Percentiles rank a stretch among this genome's conserved stretches.
phyloP scores from a whole-genome alignment of 345 rosid species.

The Bruguiera sexangula region DNA sequence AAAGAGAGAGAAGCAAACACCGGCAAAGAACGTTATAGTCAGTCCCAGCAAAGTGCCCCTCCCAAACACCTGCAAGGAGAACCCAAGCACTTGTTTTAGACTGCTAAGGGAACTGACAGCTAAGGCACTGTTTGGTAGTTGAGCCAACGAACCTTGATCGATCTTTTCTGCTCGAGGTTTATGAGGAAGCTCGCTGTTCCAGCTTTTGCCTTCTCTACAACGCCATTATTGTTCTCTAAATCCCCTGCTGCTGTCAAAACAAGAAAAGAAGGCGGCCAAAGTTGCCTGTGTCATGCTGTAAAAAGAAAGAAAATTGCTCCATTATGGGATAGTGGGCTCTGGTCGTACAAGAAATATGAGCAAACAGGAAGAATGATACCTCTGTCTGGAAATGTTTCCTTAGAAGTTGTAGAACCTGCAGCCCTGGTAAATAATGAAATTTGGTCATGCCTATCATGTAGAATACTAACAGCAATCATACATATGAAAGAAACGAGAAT shows the following conservation, averaged over 20 bases:
- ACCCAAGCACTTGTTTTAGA: background rate
- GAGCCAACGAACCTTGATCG: conserved; percentile 59
- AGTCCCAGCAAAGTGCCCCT: conserved; percentile 65
- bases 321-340: background rate
- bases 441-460: background rate
- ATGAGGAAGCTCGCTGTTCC: conserved; percentile 65
- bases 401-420: conserved; percentile 17
- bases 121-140: background rate
- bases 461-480: background rate
- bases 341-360: background rate
- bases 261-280: background rate
- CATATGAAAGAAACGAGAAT: background rate
- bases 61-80: conserved; percentile 59
- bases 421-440: conserved; percentile 25
- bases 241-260: conserved; percentile 29
- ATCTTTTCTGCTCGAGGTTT: conserved; percentile 65
- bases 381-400: conserved; percentile 23
- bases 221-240: conserved; percentile 32
- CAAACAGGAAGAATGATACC: conserved; percentile 20
- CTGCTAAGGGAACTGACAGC: background rate
- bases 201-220: conserved; percentile 37
- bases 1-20: conserved; percentile 74
- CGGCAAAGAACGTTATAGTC: conserved; percentile 67
- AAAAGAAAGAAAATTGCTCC: background rate
- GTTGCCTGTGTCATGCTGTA: background rate